Evolutionary conservation across 148 eudicot species (phyloP), one percentile per base, ranked within the genome.

Genomic region (Chenopodium formosanum): DNA sequence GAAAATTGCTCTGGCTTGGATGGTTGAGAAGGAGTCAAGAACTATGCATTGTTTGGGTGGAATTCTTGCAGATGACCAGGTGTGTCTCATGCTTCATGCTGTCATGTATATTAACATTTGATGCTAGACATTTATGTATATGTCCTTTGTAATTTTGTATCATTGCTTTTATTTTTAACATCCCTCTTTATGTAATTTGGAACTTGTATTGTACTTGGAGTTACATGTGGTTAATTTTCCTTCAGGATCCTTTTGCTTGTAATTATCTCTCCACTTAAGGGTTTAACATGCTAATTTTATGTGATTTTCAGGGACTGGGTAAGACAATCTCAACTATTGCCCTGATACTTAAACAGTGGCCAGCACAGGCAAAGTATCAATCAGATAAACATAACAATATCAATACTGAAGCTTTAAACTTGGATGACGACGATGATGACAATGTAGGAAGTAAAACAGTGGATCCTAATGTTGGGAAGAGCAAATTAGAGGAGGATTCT

Each of bases 31-130:
- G 86, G 99, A 97, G 90, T 85, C 92, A 70, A 86, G 82, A 79
- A 90, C 93, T 73, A 76, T 85, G 56, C 88, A 84, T 83, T 97
- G 98, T 82, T 82, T 88, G 85, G 99, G 99, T 79, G 99, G 98
- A 81, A 94, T 97, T 81, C 90, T 97, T 79, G 99, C 99, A 60
- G 99, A 97, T 90, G 99, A 97, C 84, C 99, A 97, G 99, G 99
- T 97, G 32, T 72, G 16, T 73, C 25, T 62, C 17, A 4, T 4
- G 23, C 66, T 50, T 27, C 40, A 5, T 50, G 44, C 34, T 70
- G 34, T 60, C 20, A 20, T 81, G 19, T 48, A 56, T 31, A 9
- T 65, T 9, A 44, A 40, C 40, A 4, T 66, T 69, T 58, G 11
- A 71, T 70, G 75, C 62, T 6, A 22, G 52, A 11, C 34, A 0